A percentile compares a stretch with the other conserved stretches of the same genome.
These are phyloP conservation scores for Lasiosphaeris hirsuta DNA, from an alignment of 495 filamentous ascomycete genomes.

Conservation along the genomic window DNA sequence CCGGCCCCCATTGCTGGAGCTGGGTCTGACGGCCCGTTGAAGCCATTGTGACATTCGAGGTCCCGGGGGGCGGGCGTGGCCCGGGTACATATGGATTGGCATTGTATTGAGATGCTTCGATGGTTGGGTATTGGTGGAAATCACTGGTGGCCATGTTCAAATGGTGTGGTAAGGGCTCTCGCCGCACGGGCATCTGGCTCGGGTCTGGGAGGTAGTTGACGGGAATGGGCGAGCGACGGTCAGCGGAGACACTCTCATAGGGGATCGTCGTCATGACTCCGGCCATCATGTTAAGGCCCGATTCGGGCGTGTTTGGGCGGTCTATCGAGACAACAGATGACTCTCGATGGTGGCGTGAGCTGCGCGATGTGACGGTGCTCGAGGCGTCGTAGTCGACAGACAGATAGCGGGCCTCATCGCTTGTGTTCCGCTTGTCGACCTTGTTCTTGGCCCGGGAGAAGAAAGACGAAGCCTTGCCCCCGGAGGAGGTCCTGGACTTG, in stretches of 20 bases:
- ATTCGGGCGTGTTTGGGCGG: slow-evolving; percentile 49
- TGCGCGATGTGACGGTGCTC: slow-evolving; percentile 62
- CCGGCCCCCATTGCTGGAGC: slow-evolving; percentile 70
- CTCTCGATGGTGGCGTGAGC: slow-evolving; percentile 76
- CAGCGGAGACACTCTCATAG: slow-evolving; percentile 70
- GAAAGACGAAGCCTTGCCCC: slow-evolving; percentile 64
- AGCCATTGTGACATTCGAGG: slow-evolving; percentile 62
- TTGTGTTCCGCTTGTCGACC: slow-evolving; percentile 58
- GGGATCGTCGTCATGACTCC: slow-evolving; percentile 88
- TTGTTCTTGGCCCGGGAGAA: slow-evolving; percentile 83
- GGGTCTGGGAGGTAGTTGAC: slow-evolving; percentile 72
- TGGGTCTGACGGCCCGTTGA: slow-evolving; percentile 66
- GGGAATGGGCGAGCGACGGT: slow-evolving; percentile 66
- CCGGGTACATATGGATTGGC: slow-evolving; percentile 57
- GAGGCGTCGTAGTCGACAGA: slow-evolving; percentile 49
- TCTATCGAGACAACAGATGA: slow-evolving; percentile 76
- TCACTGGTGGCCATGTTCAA: slow-evolving; percentile 73
- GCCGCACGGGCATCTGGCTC: slow-evolving; percentile 59
- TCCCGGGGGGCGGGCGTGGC: slow-evolving; percentile 67
- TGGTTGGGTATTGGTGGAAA: slow-evolving; percentile 85
- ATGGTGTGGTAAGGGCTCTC: slow-evolving; percentile 76
- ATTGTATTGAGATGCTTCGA: slow-evolving; percentile 52
- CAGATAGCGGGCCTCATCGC: slow-evolving; percentile 50
- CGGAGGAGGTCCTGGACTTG: slow-evolving; percentile 79
- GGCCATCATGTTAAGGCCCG: slow-evolving; percentile 64